Conservation (phyloP, 768 basidiomycete species). For the Serendipita sp. region DNA sequence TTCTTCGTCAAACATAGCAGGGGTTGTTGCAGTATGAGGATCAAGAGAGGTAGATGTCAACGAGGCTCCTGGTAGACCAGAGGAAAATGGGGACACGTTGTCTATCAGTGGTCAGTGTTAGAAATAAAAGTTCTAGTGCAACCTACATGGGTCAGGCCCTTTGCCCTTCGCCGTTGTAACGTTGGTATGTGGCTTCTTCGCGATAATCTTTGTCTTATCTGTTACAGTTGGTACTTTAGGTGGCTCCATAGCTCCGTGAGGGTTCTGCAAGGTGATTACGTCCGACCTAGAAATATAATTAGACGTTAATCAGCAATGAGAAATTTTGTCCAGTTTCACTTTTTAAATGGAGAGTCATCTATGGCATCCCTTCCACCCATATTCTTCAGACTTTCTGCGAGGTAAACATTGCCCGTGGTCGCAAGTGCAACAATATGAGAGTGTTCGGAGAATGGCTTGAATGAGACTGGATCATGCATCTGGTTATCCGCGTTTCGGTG, state of each 20-base stretch:
- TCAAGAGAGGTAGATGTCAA: constrained; percentile 86
- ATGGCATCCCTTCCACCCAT: constrained; percentile 68
- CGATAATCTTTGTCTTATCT: constrained; percentile 14
- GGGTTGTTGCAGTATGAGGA: constrained; percentile 51
- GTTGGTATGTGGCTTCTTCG: constrained; percentile 17
- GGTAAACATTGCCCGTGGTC: constrained; percentile 82
- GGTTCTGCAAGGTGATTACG: constrained; percentile 87
- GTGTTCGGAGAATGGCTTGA: constrained; percentile 93
- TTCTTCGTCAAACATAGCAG: constrained; percentile 95
- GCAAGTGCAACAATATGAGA: constrained; percentile 87
- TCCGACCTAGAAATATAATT: constrained; percentile 41
- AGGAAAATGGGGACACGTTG: constrained; percentile 86
- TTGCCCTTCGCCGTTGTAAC: constrained; percentile 23
- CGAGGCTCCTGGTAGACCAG: constrained; percentile 78
- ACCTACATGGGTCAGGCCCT: constrained; percentile 49
- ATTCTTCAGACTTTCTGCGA: constrained; percentile 70
- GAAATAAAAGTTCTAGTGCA: background rate
- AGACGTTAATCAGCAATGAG: background rate
- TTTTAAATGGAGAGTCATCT: constrained; percentile 68
- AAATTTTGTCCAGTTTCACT: constrained; percentile 27
- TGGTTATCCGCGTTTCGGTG: constrained; percentile 72
- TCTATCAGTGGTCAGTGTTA: constrained; percentile 26
- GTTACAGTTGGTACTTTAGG: constrained; percentile 25
- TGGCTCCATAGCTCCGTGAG: constrained; percentile 53
- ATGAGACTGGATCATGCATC: constrained; percentile 90